These are phyloP conservation scores for Leccinum variicolor DNA, from an alignment of 768 basidiomycete genomes.

Conservation along the genomic window DNA sequence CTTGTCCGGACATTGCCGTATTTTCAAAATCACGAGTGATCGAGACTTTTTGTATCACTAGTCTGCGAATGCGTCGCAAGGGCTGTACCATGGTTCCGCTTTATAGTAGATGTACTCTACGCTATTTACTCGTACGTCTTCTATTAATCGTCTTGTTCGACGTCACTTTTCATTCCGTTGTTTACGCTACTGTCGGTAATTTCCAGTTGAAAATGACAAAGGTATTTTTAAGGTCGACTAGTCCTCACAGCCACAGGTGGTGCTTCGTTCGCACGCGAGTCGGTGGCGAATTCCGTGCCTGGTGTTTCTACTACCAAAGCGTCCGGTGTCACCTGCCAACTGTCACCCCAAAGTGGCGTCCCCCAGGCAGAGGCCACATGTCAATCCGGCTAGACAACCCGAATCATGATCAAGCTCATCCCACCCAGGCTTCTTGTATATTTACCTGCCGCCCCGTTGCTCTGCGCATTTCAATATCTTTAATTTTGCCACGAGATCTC, in stretches of 20 bases:
- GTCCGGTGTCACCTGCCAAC: conserved; percentile 13
- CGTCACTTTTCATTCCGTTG: conserved; percentile 15
- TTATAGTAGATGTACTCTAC: conserved; percentile 33
- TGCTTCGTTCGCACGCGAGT: conserved; percentile 20
- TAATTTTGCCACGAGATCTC: conserved; percentile 16
- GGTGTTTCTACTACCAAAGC: conserved; percentile 7
- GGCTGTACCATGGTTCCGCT: conserved; percentile 22
- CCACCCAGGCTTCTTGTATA: not conserved
- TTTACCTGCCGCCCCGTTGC: conserved; percentile 9
- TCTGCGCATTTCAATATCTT: conserved; percentile 28
- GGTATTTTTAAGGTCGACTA: conserved; percentile 31
- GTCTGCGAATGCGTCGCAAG: conserved; percentile 19
- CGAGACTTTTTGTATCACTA: conserved; percentile 33
- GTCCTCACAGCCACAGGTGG: conserved; percentile 26
- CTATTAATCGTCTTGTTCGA: conserved; percentile 24
- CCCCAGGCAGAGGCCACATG: conserved; percentile 10
- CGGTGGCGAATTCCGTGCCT: conserved; percentile 15
- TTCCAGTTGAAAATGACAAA: conserved; percentile 21
- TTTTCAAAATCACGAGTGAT: conserved; percentile 29
- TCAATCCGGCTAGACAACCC: conserved; percentile 2
- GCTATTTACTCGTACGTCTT: conserved; percentile 32
- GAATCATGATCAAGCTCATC: conserved; percentile 3
- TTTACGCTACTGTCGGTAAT: conserved; percentile 27
- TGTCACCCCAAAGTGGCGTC: conserved; percentile 1
- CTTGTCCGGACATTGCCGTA: conserved; percentile 26